Conservation (phyloP, 2,329 filamentous ascomycete species). For the Phialophora expanda region DNA sequence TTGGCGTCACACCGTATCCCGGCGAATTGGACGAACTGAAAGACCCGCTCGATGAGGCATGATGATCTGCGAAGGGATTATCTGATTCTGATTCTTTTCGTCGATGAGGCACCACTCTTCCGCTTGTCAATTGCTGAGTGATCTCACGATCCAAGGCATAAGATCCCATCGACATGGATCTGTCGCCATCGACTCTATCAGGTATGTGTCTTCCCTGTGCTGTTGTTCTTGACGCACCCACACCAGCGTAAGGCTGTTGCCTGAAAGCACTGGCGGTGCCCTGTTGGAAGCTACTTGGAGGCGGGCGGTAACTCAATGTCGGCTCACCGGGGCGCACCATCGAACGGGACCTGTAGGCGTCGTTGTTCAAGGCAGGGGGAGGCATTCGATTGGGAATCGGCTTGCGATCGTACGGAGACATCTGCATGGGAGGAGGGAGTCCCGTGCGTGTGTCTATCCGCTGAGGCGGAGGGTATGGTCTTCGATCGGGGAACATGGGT, state of each 20-base stretch:
- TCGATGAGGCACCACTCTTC: constrained; percentile 83
- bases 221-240: constrained; percentile 71
- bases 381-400: constrained; percentile 62
- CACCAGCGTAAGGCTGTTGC: constrained; percentile 71
- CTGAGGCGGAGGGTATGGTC: constrained; percentile 74
- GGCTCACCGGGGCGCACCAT: constrained; percentile 78
- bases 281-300: constrained; percentile 66
- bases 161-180: constrained; percentile 94
- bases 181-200: constrained; percentile 88
- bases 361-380: constrained; percentile 77
- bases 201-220: constrained; percentile 90
- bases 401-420: constrained; percentile 63
- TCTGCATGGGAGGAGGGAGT: constrained; percentile 42
- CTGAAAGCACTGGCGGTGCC: constrained; percentile 77
- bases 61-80: constrained; percentile 39
- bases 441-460: constrained; percentile 68
- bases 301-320: constrained; percentile 66
- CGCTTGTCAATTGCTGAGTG: constrained; percentile 81
- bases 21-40: constrained; percentile 37
- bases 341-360: constrained; percentile 90
- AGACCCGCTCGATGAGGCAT: constrained; percentile 30
- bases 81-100: constrained; percentile 62
- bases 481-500: constrained; percentile 66
- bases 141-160: constrained; percentile 76
- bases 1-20: constrained; percentile 40